phyloP scores from a whole-genome alignment of 805 yeast genomes.

The Millerozyma acaciae region DNA sequence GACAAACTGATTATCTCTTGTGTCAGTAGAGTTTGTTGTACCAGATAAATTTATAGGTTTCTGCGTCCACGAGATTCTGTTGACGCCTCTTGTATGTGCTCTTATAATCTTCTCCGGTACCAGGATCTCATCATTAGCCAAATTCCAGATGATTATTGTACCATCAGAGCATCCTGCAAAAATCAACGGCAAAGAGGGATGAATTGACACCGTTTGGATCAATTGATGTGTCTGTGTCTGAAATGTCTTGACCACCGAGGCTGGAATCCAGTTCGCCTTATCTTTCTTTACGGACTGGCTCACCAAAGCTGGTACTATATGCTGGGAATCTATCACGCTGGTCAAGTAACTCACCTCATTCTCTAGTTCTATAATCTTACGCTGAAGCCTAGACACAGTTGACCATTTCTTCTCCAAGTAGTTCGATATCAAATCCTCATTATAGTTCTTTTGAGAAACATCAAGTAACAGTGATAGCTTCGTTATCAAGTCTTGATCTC shows the following conservation, averaged over 20 bases:
- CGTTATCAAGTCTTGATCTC: slow-evolving; percentile 12
- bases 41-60: slow-evolving; percentile 30
- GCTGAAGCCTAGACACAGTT: slow-evolving; percentile 76
- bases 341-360: slow-evolving; percentile 48
- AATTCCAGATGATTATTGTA: slow-evolving; percentile 66
- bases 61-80: slow-evolving; percentile 51
- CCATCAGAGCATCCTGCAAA: slow-evolving; percentile 74
- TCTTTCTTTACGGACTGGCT: slow-evolving; percentile 13
- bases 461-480: slow-evolving; percentile 8
- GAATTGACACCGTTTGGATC: slow-evolving; percentile 62
- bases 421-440: slow-evolving; percentile 30
- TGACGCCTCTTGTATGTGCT: slow-evolving; percentile 76
- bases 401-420: slow-evolving; percentile 81
- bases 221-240: slow-evolving; percentile 53
- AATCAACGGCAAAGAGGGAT: slow-evolving; percentile 66
- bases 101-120: slow-evolving; percentile 57
- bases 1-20: slow-evolving; percentile 17
- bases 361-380: slow-evolving; percentile 68
- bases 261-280: slow-evolving; percentile 63
- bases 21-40: slow-evolving; percentile 11
- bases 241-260: slow-evolving; percentile 38
- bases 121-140: slow-evolving; percentile 49
- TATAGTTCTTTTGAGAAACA: slow-evolving; percentile 14
- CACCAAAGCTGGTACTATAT: slow-evolving; percentile 3
- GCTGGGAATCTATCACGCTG: slow-evolving; percentile 37